These are phyloP conservation scores for Paraconiothyrium sp. DNA, from an alignment of 2,329 filamentous ascomycete species.

Conservation along the genomic window DNA sequence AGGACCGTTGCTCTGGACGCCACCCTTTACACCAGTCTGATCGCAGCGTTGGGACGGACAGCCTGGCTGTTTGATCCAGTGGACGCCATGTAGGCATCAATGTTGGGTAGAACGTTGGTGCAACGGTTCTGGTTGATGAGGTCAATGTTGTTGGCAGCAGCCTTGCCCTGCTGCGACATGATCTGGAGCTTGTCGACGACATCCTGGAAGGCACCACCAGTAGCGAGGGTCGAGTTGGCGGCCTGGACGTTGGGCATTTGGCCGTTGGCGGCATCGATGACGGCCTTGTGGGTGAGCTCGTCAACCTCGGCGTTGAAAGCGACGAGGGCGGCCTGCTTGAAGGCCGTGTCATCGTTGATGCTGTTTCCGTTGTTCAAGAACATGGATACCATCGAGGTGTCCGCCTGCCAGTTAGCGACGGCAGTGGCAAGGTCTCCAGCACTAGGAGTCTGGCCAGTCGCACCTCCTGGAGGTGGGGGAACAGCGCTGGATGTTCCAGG, in stretches of 20 bases:
- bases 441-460: slow-evolving; percentile 37
- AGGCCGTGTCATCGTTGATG: slow-evolving; percentile 46
- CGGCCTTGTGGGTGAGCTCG: slow-evolving; percentile 51
- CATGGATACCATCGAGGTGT: slow-evolving; percentile 51
- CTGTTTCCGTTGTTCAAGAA: slow-evolving; percentile 46
- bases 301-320: slow-evolving; percentile 52
- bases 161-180: slow-evolving; percentile 47
- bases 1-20: slow-evolving; percentile 41
- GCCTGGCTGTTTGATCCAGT: slow-evolving; percentile 42
- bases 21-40: slow-evolving; percentile 45
- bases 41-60: slow-evolving; percentile 44
- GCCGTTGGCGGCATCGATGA: slow-evolving; percentile 43
- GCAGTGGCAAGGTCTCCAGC: slow-evolving; percentile 44
- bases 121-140: slow-evolving; percentile 51
- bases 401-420: slow-evolving; percentile 49
- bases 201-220: slow-evolving; percentile 49
- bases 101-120: slow-evolving; percentile 49
- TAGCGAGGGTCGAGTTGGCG: slow-evolving; percentile 50
- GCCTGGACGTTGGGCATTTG: slow-evolving; percentile 40
- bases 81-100: slow-evolving; percentile 48
- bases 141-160: slow-evolving; percentile 44
- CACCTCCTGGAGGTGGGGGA: slow-evolving; percentile 21
- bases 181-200: slow-evolving; percentile 51
- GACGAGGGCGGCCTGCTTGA: slow-evolving; percentile 49
- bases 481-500: slow-evolving; percentile 6